A percentile compares a stretch with the other conserved stretches of the same genome.
Conservation (phyloP, 257 asterid genomes). For the Nicotiana benthamiana region DNA sequence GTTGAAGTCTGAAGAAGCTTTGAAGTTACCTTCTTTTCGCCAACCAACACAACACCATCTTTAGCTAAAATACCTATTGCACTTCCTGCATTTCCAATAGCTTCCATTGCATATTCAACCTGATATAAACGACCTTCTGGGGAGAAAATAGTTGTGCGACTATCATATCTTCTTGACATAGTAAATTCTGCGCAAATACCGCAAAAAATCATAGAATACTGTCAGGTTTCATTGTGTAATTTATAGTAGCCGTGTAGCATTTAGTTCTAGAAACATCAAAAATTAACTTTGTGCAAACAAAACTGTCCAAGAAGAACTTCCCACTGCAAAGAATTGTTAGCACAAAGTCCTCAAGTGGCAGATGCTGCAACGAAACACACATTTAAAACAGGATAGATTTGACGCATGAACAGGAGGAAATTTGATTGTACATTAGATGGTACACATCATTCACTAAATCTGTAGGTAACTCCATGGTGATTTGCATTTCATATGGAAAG, state of each 20-base stretch:
- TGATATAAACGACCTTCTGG: slow-evolving; percentile 19
- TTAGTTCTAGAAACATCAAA: background rate
- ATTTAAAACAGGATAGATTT: background rate
- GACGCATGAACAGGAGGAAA: background rate
- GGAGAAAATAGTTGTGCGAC: slow-evolving; percentile 17
- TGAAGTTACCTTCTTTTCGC: slow-evolving; percentile 18
- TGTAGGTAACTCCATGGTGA: background rate
- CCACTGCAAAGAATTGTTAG: background rate
- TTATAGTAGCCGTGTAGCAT: background rate
- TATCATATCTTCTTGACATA: slow-evolving; percentile 16
- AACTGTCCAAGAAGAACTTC: background rate
- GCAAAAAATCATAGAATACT: background rate
- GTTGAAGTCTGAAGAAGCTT: slow-evolving; percentile 18
- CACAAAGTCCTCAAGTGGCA: background rate
- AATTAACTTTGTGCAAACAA: background rate
- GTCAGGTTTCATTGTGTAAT: background rate
- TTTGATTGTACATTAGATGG: background rate
- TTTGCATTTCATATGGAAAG: background rate
- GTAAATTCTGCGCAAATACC: background rate
- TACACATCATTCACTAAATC: background rate
- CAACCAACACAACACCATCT: slow-evolving; percentile 14
- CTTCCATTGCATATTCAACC: slow-evolving; percentile 22
- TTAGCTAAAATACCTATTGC: slow-evolving; percentile 14
- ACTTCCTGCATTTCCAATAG: slow-evolving; percentile 18
- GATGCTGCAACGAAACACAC: background rate